Conservation (phyloP, 2,329 filamentous ascomycete species). For the Claviceps lovelessii region DNA sequence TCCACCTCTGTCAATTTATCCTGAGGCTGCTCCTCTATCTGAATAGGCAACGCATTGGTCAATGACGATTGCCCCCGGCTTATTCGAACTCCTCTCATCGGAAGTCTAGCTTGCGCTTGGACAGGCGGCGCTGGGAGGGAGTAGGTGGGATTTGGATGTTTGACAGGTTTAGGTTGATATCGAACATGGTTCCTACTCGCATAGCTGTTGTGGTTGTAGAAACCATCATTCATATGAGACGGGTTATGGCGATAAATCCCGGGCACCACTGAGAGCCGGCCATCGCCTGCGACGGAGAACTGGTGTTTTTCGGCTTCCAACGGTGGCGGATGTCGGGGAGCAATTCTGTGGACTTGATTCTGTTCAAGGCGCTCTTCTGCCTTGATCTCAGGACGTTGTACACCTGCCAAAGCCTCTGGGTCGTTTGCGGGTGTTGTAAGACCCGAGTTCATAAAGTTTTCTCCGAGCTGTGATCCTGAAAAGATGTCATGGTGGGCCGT, state of each 20-base stretch:
- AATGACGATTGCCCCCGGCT: slow-evolving; percentile 1
- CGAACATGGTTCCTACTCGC: slow-evolving; percentile 10
- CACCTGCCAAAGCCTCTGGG: slow-evolving; percentile 6
- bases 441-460: slow-evolving; percentile 25
- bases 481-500: slow-evolving; percentile 16
- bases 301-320: slow-evolving; percentile 1
- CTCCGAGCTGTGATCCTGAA: slow-evolving; percentile 24
- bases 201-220: slow-evolving; percentile 11
- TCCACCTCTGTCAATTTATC: slow-evolving; percentile 7
- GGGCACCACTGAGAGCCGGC: slow-evolving; percentile 18
- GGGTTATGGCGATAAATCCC: slow-evolving; percentile 12
- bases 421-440: slow-evolving; percentile 23
- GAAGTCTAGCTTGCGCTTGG: slow-evolving; percentile 19
- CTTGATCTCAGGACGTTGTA: slow-evolving; percentile 5
- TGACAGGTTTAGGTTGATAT: slow-evolving; percentile 8
- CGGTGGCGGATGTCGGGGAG: neutral
- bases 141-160: slow-evolving; percentile 8
- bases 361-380: neutral
- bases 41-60: neutral
- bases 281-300: slow-evolving; percentile 3
- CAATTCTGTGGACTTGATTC: neutral
- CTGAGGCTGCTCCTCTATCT: neutral
- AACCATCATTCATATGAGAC: slow-evolving; percentile 20
- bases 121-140: slow-evolving; percentile 9
- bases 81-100: slow-evolving; percentile 20